Percentiles rank a stretch among this genome's conserved stretches.
Evolutionary conservation across 306 rosid species (phyloP).

Genomic region (Inga oerstediana): DNA sequence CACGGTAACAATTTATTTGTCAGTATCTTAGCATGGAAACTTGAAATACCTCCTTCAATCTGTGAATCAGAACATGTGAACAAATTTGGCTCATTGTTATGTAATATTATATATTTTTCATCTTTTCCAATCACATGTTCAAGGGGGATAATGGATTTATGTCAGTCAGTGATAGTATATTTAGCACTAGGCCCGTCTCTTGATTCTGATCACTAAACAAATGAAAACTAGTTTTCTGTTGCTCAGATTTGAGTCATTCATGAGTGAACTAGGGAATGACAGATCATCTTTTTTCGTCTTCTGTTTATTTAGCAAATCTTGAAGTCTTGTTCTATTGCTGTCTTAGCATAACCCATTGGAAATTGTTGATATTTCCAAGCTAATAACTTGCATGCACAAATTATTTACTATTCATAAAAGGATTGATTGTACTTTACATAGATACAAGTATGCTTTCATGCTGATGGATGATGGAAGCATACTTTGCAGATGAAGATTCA

Average conservation of each 20-base stretch:
- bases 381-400: neutral
- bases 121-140: neutral
- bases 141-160: neutral
- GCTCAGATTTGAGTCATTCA: neutral
- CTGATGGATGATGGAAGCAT: neutral
- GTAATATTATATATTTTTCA: neutral
- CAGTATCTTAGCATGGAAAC: neutral
- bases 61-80: conserved; percentile 1
- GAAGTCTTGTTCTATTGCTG: neutral
- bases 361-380: neutral
- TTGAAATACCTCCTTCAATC: neutral
- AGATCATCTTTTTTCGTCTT: neutral
- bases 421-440: neutral
- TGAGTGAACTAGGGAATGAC: neutral
- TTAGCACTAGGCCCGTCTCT: neutral
- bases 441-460: neutral
- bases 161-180: neutral
- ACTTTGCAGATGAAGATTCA: neutral
- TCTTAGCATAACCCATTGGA: neutral
- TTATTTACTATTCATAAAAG: neutral
- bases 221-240: conserved; percentile 8
- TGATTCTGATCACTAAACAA: neutral
- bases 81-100: neutral
- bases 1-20: conserved; percentile 54
- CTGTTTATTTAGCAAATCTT: neutral